These are phyloP conservation scores for Copromyces sp. DNA, from an alignment of 495 filamentous ascomycete genomes.

Conservation along the genomic window DNA sequence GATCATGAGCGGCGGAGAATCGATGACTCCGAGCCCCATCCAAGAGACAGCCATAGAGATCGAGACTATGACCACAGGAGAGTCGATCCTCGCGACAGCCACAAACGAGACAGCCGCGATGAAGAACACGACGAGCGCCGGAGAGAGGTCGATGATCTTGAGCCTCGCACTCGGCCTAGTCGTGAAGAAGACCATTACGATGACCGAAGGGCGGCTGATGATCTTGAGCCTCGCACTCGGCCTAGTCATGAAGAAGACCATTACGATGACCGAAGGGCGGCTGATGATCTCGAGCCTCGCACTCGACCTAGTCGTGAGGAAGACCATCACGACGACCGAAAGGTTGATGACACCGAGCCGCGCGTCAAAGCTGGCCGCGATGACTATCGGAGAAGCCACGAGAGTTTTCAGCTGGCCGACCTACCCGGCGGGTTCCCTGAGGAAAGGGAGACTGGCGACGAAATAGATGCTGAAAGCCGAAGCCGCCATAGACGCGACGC, in stretches of 20 bases:
- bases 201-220: too few relatives aligned
- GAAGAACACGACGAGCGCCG: constrained; percentile 2
- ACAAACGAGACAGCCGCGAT: not conserved
- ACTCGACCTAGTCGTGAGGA: not conserved
- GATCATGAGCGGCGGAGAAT: not conserved
- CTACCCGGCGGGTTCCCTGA: not conserved
- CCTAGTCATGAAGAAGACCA: not conserved
- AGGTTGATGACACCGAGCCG: not conserved
- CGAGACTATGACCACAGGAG: not conserved
- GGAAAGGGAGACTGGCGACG: not conserved
- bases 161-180: not conserved
- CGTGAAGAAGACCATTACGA: too few relatives aligned
- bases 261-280: not conserved
- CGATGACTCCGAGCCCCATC: constrained; percentile 11
- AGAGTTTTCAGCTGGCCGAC: not conserved
- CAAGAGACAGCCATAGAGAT: constrained; percentile 12
- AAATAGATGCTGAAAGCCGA: constrained; percentile 2
- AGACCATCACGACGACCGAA: not conserved
- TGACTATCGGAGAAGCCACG: not conserved
- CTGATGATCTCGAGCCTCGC: not conserved
- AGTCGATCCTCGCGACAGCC: not conserved
- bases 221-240: not conserved
- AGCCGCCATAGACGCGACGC: constrained; percentile 9
- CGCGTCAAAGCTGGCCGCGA: not conserved
- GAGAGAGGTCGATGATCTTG: constrained; percentile 9